Base-by-base conservation (phyloP, 805 yeast genomes). In the Lachancea nothofagi region DNA sequence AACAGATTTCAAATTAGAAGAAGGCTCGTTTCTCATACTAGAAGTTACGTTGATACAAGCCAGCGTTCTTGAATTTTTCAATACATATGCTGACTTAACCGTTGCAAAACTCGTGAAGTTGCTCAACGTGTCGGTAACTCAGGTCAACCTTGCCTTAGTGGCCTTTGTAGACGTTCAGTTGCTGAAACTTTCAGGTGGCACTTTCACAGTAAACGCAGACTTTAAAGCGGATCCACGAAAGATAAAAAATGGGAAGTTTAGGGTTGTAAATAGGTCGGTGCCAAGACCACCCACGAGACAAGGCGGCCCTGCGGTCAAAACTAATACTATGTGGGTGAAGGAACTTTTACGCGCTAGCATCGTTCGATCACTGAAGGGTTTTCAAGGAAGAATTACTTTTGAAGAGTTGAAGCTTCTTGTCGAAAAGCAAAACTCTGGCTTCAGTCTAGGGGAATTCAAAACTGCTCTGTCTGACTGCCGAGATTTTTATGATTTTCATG, bases 381-480 rank as follows among this genome's bases (percentile, higher is more conserved):
- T 29, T 17, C 20, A 26, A 3, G 26, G 33, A 14, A 52, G 50
- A 2, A 14, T 48, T 7, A 26, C 44, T 7, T 42, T 38, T 25
- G 44, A 45, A 9, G 38, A 33, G 7, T 35, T 58, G 13, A 28
- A 42, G 5, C 39, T 42, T 2, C 28, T 31, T 13, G 51, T 52
- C 5, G 39, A 44, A 9, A 14, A 33, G 2, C 53, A 51, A 25
- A 28, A 48, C 3, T 38, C 34, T 7, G 64, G 62, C 1, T 41
- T 50, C 29, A 60, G 64, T 44, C 41, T 55, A 2, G 64, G 65
- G 14, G 65, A 60, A 19, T 57, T 58, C 38, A 56, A 48, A 30
- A 59, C 55, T n/a, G 62, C 62, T 4, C 33, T 60, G 14, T 22
- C 46, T 2, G 43, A 38, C n/a, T 27, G 38, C 21, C 21, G 13